A percentile compares a stretch with the other conserved stretches of the same genome.
phyloP scores from a whole-genome alignment of 106 monocot genomes.

The Chionographis japonica region DNA sequence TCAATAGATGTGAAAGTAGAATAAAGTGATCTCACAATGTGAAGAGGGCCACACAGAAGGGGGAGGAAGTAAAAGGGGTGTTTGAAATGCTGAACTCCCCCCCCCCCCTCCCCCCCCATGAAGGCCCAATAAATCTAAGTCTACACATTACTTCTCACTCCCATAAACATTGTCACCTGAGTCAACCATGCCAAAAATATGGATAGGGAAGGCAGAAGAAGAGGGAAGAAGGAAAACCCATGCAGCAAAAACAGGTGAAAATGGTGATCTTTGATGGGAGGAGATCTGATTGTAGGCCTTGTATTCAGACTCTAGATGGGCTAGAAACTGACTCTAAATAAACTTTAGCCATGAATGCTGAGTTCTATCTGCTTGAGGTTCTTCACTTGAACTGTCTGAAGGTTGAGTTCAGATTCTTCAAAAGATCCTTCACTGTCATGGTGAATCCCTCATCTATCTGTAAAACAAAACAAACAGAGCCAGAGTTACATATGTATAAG shows the following conservation, averaged over 20 bases:
- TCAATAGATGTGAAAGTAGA: too few relatives aligned
- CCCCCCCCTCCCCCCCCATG: too few relatives aligned
- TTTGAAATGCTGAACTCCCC: conserved; percentile 13
- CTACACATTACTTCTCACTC: neutral
- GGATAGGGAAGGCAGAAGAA: neutral
- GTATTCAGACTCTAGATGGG: too few relatives aligned
- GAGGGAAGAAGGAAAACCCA: conserved; percentile 11
- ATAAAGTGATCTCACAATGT: too few relatives aligned
- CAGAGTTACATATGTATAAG: neutral
- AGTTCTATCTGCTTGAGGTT: too few relatives aligned
- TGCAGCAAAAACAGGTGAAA: conserved; percentile 30
- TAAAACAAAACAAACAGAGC: neutral
- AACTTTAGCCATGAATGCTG: too few relatives aligned
- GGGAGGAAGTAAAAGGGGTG: neutral
- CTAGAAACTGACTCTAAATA: too few relatives aligned
- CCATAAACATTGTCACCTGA: conserved; percentile 14
- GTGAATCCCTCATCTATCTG: conserved; percentile 13
- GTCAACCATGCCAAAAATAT: conserved; percentile 24
- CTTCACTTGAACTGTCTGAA: conserved; percentile 11
- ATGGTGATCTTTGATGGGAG: too few relatives aligned
- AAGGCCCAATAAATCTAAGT: too few relatives aligned
- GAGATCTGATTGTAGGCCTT: too few relatives aligned
- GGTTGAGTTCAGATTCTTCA: neutral
- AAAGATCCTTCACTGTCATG: conserved; percentile 6
- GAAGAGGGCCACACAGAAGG: neutral